Conservation (phyloP, 495 filamentous ascomycete genomes). For the Neohortaea acidophila region DNA sequence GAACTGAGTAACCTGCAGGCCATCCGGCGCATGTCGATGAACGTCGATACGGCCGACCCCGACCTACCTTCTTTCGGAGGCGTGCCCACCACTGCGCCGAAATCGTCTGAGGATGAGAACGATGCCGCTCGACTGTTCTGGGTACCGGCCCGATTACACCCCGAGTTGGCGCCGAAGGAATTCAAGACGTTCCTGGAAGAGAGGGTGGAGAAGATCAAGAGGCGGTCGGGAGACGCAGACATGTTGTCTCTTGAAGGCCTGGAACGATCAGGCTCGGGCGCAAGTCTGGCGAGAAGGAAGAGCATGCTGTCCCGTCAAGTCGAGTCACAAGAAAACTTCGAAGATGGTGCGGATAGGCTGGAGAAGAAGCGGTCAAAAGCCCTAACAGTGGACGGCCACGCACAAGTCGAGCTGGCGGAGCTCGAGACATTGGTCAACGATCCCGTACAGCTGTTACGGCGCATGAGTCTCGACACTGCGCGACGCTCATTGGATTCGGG, state of each 20-base stretch:
- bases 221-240: conserved; percentile 57
- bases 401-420: conserved; percentile 38
- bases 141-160: conserved; percentile 89
- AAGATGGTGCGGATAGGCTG: conserved; percentile 76
- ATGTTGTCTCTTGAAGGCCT: conserved; percentile 51
- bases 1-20: conserved; percentile 93
- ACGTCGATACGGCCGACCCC: conserved; percentile 83
- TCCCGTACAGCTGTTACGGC: conserved; percentile 50
- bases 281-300: conserved; percentile 60
- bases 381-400: conserved; percentile 19
- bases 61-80: conserved; percentile 75
- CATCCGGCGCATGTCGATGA: conserved; percentile 95
- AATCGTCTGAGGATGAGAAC: conserved; percentile 61
- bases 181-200: conserved; percentile 96
- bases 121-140: conserved; percentile 83
- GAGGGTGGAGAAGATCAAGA: conserved; percentile 72
- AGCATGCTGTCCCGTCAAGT: conserved; percentile 93
- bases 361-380: conserved; percentile 60
- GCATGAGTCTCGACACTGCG: conserved; percentile 42
- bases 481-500: conserved; percentile 22
- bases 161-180: conserved; percentile 86
- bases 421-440: conserved; percentile 72
- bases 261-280: conserved; percentile 44
- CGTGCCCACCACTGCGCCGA: conserved; percentile 60
- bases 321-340: conserved; percentile 55